phyloP scores from a whole-genome alignment of 2,329 filamentous ascomycete genomes.

The Colletotrichum sp. region DNA sequence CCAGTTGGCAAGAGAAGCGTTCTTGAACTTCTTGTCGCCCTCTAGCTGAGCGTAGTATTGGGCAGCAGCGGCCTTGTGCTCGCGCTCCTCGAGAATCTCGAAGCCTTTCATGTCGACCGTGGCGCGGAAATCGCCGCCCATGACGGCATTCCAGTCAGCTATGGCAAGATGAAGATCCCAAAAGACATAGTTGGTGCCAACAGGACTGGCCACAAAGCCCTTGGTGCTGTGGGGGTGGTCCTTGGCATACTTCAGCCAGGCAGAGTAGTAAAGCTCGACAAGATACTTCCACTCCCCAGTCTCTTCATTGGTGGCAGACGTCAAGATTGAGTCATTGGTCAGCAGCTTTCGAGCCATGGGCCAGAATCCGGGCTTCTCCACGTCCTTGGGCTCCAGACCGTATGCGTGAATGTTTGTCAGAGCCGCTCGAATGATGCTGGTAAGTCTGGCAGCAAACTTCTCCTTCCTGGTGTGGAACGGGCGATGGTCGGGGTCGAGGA shows the following conservation, averaged over 20 bases:
- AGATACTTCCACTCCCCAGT: neutral
- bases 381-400: neutral
- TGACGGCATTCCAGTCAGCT: neutral
- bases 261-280: neutral
- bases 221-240: neutral
- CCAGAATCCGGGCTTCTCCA: neutral
- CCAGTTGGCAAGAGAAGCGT: neutral
- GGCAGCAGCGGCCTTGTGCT: neutral
- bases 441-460: neutral
- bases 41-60: neutral
- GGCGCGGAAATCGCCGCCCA: neutral
- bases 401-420: neutral
- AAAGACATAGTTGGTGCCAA: neutral
- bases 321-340: neutral
- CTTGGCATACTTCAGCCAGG: neutral
- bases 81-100: neutral
- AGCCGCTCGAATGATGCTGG: neutral
- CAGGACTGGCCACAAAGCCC: neutral
- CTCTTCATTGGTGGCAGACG: neutral
- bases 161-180: neutral
- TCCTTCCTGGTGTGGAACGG: neutral
- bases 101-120: neutral
- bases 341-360: neutral
- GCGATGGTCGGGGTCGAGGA: neutral
- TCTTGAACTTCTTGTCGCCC: neutral